Percentiles rank a stretch among this genome's conserved stretches.
Conservation (phyloP, 495 filamentous ascomycete genomes). For the Neurospora sp. region DNA sequence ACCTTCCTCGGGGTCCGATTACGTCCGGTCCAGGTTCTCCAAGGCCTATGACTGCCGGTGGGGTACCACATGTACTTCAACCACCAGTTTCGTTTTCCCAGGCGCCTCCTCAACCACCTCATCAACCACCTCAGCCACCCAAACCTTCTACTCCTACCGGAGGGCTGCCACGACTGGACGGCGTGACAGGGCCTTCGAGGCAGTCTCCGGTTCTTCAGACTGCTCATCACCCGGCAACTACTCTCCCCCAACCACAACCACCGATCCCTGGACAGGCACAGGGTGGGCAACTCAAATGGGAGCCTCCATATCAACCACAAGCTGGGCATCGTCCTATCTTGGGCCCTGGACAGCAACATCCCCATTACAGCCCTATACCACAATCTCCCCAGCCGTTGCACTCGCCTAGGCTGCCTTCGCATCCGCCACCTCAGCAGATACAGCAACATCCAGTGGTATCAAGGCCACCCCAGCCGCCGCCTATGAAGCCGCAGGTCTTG, state of each 20-base stretch:
- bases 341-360: conserved; percentile 13
- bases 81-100: conserved; percentile 23
- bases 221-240: conserved; percentile 1
- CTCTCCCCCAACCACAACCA: conserved; percentile 2
- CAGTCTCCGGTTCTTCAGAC: conserved; percentile 5
- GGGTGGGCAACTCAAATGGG: conserved; percentile 33
- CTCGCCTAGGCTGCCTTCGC: conserved; percentile 4
- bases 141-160: conserved; percentile 17
- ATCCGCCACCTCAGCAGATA: conserved; percentile 9
- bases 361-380: conserved; percentile 7
- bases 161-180: conserved; percentile 21
- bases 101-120: conserved; percentile 12
- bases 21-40: conserved; percentile 17
- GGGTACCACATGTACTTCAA: conserved; percentile 27
- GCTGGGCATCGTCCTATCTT: not conserved
- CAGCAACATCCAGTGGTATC: conserved; percentile 9
- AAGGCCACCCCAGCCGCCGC: conserved; percentile 17
- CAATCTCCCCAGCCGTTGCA: conserved; percentile 12
- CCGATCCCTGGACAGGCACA: not conserved
- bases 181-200: conserved; percentile 4
- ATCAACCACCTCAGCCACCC: conserved; percentile 13
- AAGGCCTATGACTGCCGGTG: conserved; percentile 12
- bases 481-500: conserved; percentile 19
- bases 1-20: conserved; percentile 9
- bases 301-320: conserved; percentile 37